Evolutionary conservation across 371 early-diverging fungal genomes (phyloP).

Genomic region (Mucor irregularis): DNA sequence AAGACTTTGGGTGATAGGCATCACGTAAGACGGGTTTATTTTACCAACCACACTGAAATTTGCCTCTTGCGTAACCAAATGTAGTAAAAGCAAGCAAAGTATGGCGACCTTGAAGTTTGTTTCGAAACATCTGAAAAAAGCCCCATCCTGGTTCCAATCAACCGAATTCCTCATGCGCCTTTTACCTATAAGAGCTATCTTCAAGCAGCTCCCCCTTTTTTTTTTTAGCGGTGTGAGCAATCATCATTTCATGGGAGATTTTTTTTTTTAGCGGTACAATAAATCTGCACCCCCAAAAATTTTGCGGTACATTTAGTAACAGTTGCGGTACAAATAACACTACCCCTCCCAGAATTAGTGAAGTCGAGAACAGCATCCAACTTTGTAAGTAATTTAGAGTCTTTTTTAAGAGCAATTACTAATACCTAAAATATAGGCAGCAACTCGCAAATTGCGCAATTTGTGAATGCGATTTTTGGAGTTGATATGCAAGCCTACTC

Average conservation of each 20-base stretch:
- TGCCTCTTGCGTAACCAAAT: too few species aligned
- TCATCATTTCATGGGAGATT: too few species aligned
- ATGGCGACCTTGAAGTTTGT: slow-evolving; percentile 11
- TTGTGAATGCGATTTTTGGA: slow-evolving; percentile 18
- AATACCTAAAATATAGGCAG: slow-evolving; percentile 17
- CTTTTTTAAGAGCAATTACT: slow-evolving; percentile 11
- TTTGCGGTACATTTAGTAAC: too few species aligned
- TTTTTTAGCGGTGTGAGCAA: too few species aligned
- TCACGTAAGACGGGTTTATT: too few species aligned
- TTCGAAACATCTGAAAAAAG: slow-evolving; percentile 7
- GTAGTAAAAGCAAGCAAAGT: slow-evolving; percentile 4
- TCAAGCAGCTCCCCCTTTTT: slow-evolving; percentile 13
- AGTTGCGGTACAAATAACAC: too few species aligned
- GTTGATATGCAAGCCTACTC: background rate
- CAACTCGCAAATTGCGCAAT: slow-evolving; percentile 14
- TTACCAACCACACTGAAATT: too few species aligned
- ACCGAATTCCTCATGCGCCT: slow-evolving; percentile 4
- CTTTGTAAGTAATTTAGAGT: slow-evolving; percentile 3
- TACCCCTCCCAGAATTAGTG: slow-evolving; percentile 8
- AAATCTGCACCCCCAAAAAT: too few species aligned
- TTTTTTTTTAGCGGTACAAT: too few species aligned
- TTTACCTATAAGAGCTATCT: slow-evolving; percentile 12
- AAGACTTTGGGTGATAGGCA: too few species aligned
- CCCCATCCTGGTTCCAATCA: slow-evolving; percentile 6
- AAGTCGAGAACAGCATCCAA: slow-evolving; percentile 10